Evolutionary conservation across 176 grass and related monocot genomes (phyloP).

Genomic region (Bromus sterilis): DNA sequence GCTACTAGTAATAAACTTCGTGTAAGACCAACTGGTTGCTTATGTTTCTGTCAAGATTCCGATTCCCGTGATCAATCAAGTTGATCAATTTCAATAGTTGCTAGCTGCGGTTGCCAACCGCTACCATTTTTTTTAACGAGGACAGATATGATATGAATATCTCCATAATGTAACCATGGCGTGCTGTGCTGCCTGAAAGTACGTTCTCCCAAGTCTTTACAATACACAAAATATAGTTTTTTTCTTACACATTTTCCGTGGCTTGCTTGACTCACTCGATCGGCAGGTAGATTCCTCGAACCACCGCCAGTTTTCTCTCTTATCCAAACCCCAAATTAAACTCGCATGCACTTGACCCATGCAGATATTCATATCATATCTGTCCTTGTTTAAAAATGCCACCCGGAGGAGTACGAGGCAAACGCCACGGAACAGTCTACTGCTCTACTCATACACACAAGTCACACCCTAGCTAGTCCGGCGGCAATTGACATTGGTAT

Average conservation of each 20-base stretch:
- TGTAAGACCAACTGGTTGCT: background rate
- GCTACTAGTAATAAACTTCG: background rate
- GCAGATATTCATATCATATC: too few relatives aligned
- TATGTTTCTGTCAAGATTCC: slow-evolving; percentile 10
- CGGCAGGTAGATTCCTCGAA: slow-evolving; percentile 7
- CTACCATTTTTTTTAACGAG: background rate
- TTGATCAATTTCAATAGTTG: background rate
- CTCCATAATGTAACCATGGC: background rate
- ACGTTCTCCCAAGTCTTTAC: background rate
- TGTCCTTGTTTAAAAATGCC: too few relatives aligned
- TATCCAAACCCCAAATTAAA: too few relatives aligned
- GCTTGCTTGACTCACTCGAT: slow-evolving; percentile 22
- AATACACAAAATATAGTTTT: background rate
- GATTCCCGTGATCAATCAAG: background rate
- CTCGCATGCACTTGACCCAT: background rate
- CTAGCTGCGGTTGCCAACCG: background rate
- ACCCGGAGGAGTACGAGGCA: background rate
- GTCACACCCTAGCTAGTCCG: too few relatives aligned
- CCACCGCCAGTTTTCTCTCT: slow-evolving; percentile 23
- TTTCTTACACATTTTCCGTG: background rate
- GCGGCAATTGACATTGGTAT: background rate
- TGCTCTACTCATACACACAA: too few relatives aligned
- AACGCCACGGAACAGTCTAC: background rate
- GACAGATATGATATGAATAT: background rate
- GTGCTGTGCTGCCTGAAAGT: background rate